These are phyloP conservation scores for Cystobasidium onofrii DNA, from an alignment of 768 basidiomycete genomes.

Conservation along the genomic window DNA sequence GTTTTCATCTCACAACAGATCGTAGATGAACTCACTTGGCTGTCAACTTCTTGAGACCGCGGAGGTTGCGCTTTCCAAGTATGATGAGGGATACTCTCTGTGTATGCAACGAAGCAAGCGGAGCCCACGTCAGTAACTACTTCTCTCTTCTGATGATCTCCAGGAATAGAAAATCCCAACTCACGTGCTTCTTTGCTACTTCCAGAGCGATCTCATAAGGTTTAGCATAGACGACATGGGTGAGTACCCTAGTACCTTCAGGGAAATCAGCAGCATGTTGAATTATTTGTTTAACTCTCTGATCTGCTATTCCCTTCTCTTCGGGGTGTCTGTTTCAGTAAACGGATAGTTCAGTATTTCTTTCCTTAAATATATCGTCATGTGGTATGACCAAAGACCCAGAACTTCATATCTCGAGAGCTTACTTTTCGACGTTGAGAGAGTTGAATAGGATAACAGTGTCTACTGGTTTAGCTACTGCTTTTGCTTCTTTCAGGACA, in stretches of 20 bases:
- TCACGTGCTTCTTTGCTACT: constrained; percentile 18
- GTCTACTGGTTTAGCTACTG: background rate
- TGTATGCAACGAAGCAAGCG: background rate
- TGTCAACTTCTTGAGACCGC: background rate
- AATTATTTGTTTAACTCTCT: background rate
- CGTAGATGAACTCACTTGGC: background rate
- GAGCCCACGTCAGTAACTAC: too few species aligned
- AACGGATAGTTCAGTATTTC: background rate
- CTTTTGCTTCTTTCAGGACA: background rate
- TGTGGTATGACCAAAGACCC: background rate
- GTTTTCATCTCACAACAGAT: too few species aligned
- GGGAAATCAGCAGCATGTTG: background rate
- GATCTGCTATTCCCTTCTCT: background rate
- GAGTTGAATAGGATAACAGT: constrained; percentile 23
- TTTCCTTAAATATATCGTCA: background rate
- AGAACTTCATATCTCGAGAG: background rate
- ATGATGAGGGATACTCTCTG: constrained; percentile 14
- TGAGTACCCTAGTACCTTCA: background rate
- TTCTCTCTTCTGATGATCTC: too few species aligned
- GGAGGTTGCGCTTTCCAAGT: constrained; percentile 15
- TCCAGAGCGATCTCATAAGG: background rate
- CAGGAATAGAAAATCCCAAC: too few species aligned
- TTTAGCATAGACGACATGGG: constrained; percentile 17
- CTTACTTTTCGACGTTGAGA: background rate
- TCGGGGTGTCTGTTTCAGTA: background rate